Evolutionary conservation across 2,329 filamentous ascomycete species (phyloP).

Genomic region (Aspergillus brasiliensis): DNA sequence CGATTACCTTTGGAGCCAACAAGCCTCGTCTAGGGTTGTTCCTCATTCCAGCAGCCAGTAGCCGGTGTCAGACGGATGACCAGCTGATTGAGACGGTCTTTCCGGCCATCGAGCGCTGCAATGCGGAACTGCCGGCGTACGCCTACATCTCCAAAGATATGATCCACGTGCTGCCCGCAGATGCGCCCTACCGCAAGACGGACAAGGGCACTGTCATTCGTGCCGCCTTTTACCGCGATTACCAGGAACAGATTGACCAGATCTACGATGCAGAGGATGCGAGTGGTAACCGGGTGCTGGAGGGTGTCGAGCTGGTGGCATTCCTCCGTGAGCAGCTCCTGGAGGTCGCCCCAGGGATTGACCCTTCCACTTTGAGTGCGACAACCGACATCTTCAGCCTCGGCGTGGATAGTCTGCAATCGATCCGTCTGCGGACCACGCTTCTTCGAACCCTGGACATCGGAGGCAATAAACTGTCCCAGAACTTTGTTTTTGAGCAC

Average conservation of each 20-base stretch:
- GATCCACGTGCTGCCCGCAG: constrained; percentile 22
- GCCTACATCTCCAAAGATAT: constrained; percentile 28
- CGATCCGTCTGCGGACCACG: constrained; percentile 19
- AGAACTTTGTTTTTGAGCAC: constrained; percentile 18
- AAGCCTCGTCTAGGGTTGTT: constrained; percentile 57
- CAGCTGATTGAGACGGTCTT: constrained; percentile 54
- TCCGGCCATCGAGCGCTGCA: constrained; percentile 55
- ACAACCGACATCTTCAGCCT: constrained; percentile 25
- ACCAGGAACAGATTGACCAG: constrained; percentile 20
- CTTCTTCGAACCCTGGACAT: constrained; percentile 16
- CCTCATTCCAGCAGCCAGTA: constrained; percentile 52
- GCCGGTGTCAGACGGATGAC: constrained; percentile 43
- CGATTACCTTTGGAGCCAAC: constrained; percentile 60
- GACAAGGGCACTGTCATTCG: constrained; percentile 30
- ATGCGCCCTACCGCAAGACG: constrained; percentile 22
- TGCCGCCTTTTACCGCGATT: constrained; percentile 26
- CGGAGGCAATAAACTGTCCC: not conserved
- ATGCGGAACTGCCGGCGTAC: constrained; percentile 49
- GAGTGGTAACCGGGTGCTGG: constrained; percentile 15
- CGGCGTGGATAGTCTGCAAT: constrained; percentile 27
- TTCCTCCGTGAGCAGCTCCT: constrained; percentile 37
- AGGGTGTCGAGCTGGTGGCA: constrained; percentile 14
- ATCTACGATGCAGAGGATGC: constrained; percentile 20
- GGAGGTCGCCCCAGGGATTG: constrained; percentile 30
- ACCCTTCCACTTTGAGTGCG: constrained; percentile 10